phyloP scores from a whole-genome alignment of 2,329 filamentous ascomycete species.

The Colletotrichum sp. region DNA sequence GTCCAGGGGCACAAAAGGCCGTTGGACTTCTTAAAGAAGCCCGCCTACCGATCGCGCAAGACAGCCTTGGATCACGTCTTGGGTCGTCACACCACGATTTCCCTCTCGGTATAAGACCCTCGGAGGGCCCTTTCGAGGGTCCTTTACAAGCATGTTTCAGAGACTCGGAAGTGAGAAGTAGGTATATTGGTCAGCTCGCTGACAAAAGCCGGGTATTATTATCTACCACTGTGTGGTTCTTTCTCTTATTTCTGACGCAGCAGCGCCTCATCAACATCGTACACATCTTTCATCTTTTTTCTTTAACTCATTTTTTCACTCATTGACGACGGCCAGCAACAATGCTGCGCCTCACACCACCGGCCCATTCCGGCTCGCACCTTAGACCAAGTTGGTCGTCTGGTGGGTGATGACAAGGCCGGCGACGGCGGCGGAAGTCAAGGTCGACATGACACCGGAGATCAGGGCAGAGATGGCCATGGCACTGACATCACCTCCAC shows the following conservation, averaged over 20 bases:
- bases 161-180: not conserved
- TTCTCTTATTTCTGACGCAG: not conserved
- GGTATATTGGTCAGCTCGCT: not conserved
- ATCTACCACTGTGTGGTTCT: not conserved
- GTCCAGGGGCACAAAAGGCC: not conserved
- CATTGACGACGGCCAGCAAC: not conserved
- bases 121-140: not conserved
- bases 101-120: not conserved
- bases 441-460: constrained; percentile 78
- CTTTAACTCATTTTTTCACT: not conserved
- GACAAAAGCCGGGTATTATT: constrained; percentile 5
- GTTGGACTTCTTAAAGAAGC: not conserved
- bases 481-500: constrained; percentile 75
- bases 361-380: not conserved
- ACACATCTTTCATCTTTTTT: not conserved
- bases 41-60: not conserved
- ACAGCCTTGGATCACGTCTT: not conserved
- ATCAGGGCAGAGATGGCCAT: constrained; percentile 80
- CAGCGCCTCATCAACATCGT: constrained; percentile 9
- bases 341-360: not conserved
- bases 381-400: not conserved
- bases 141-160: not conserved
- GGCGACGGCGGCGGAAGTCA: constrained; percentile 80
- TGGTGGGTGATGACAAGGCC: constrained; percentile 72
- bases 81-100: not conserved